Percentiles rank a stretch among this genome's conserved stretches.
phyloP scores from a whole-genome alignment of 106 monocot genomes.

The Acorus gramineus region DNA sequence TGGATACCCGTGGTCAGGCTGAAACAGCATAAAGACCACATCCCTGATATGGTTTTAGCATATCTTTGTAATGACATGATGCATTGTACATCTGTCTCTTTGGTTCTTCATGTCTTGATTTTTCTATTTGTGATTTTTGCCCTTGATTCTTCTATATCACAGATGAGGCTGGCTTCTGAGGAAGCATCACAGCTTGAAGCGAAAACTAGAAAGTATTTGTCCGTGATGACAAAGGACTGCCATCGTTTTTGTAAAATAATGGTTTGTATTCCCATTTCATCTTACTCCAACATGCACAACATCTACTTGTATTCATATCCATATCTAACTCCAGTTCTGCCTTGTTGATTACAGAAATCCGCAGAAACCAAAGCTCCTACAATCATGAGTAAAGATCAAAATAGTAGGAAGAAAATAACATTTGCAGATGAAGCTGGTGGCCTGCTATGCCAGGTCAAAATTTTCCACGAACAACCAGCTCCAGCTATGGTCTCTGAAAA shows the following conservation, averaged over 20 bases:
- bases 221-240: conserved; percentile 63
- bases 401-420: conserved; percentile 54
- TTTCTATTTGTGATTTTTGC: neutral
- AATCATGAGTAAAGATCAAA: conserved; percentile 16
- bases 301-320: neutral
- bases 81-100: too few species aligned
- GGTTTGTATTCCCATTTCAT: conserved; percentile 27
- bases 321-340: neutral
- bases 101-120: too few species aligned
- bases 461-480: conserved; percentile 23
- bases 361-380: conserved; percentile 25
- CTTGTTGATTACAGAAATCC: conserved; percentile 28
- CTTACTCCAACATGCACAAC: neutral
- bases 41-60: too few species aligned
- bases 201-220: conserved; percentile 6
- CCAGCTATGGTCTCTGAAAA: conserved; percentile 2
- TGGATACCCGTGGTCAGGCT: too few species aligned
- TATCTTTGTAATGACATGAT: neutral
- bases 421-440: conserved; percentile 96
- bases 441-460: conserved; percentile 61
- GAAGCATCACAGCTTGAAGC: conserved; percentile 14
- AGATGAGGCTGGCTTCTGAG: conserved; percentile 19
- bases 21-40: too few species aligned
- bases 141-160: conserved; percentile 1
- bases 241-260: conserved; percentile 93